These are phyloP conservation scores for Wickerhamiella alocasiicola DNA, from an alignment of 805 yeast genomes.

Conservation along the genomic window DNA sequence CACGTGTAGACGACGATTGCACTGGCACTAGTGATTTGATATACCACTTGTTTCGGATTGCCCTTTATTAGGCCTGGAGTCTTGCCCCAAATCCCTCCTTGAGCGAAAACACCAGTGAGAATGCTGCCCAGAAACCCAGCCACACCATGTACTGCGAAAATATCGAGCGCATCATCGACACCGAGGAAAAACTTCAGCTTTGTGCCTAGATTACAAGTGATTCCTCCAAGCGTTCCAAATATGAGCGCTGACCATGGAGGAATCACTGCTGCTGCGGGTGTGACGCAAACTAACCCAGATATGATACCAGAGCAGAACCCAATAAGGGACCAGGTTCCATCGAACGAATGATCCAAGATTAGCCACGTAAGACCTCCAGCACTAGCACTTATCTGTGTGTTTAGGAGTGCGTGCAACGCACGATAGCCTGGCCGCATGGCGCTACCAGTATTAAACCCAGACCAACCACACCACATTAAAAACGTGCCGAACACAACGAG, in stretches of 20 bases:
- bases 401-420: constrained; percentile 39
- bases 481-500: constrained; percentile 56
- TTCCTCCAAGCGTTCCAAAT: constrained; percentile 61
- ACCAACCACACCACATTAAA: constrained; percentile 65
- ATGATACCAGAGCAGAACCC: constrained; percentile 91
- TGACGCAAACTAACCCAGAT: constrained; percentile 87
- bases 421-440: constrained; percentile 28
- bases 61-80: constrained; percentile 74
- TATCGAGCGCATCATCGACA: constrained; percentile 93
- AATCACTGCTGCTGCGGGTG: constrained; percentile 94
- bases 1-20: constrained; percentile 69
- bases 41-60: constrained; percentile 70
- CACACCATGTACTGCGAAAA: constrained; percentile 55
- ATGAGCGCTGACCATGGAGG: constrained; percentile 72
- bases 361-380: constrained; percentile 37
- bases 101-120: constrained; percentile 85
- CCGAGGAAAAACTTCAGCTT: constrained; percentile 58
- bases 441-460: constrained; percentile 67
- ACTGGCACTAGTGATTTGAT: constrained; percentile 69
- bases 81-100: constrained; percentile 64
- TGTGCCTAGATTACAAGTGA: constrained; percentile 74
- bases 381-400: constrained; percentile 42
- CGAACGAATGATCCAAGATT: constrained; percentile 36
- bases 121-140: constrained; percentile 36
- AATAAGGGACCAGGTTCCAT: constrained; percentile 82